Conservation (phyloP, 257 asterid species). For the Nicotiana noctiflora region DNA sequence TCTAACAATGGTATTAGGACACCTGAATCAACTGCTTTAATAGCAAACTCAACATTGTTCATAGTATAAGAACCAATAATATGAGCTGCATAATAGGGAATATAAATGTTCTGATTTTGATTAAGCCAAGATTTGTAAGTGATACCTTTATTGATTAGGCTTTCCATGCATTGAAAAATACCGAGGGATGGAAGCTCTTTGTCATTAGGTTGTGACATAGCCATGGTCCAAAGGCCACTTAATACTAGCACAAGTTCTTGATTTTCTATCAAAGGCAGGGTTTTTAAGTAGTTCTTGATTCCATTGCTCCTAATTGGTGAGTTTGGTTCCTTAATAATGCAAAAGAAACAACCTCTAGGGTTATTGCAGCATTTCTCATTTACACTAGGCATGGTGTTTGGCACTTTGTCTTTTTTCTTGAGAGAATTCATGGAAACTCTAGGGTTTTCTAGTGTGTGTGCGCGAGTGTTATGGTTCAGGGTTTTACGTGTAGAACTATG, state of each 20-base stretch:
- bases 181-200: conserved; percentile 60
- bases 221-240: conserved; percentile 64
- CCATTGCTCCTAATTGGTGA: conserved; percentile 29
- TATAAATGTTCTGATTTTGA: conserved; percentile 50
- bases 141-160: conserved; percentile 40
- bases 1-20: conserved; percentile 50
- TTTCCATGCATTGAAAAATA: conserved; percentile 59
- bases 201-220: conserved; percentile 58
- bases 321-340: conserved; percentile 52
- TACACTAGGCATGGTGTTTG: conserved; percentile 17
- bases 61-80: conserved; percentile 73
- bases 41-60: conserved; percentile 38
- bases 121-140: conserved; percentile 47
- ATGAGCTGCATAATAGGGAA: conserved; percentile 87
- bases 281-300: conserved; percentile 33
- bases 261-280: conserved; percentile 34
- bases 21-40: conserved; percentile 51
- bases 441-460: background rate
- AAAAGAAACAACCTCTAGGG: conserved; percentile 56
- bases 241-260: conserved; percentile 54
- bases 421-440: conserved; percentile 5
- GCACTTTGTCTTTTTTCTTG: conserved; percentile 10
- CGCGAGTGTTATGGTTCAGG: background rate
- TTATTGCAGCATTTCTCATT: conserved; percentile 15
- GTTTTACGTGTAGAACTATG: background rate